Evolutionary conservation across 768 basidiomycete species (phyloP), one percentile per base, ranked within the genome.

Genomic region (Leccinellum albellum): DNA sequence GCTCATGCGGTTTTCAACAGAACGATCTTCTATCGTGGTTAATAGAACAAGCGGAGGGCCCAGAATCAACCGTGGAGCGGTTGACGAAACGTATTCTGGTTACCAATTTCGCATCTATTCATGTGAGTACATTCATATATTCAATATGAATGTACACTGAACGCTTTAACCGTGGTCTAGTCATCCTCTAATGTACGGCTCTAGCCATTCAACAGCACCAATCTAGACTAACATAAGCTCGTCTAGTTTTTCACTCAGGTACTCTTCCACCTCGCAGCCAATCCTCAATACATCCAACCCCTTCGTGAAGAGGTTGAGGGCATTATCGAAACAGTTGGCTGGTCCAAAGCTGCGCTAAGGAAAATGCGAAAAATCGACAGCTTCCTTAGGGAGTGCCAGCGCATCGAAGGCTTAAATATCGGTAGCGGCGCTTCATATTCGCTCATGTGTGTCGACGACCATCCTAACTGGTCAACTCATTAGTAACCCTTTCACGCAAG

Each of bases 21-120:
- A 66, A 66, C n/a, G 75, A 76, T 51, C 40, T 75, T 40, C 40
- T 76, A 12, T 60, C 65, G 1, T 75, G 73, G 70, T 46, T 72
- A 21, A 61, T 73, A 40, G 68, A 70, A 4, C 62, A 56, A 3
- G 72, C 68, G 3, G 28, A 53, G 2, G 60, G 63, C 17, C 21
- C 58, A 28, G 58, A 70, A 42, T 17, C 33, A 17, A 51, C 67
- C 0, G 23, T 56, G 2, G 32, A 60, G 15, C n/a, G 69, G 70
- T 52, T 75, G 63, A 55, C 60, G 6, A 24, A 14, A 5, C 66
- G 66, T 21, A 21, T 64, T 0, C 24, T 66, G 48, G 3, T 42
- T 15, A 12, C 60, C 45, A 66, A 53, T 32, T 58, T 66, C 46
- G 65, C 65, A 1, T 60, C 64, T 2, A 55, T 70, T n/a, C 65